A percentile compares a stretch with the other conserved stretches of the same genome.
Conservation (phyloP, 2,329 filamentous ascomycete species). For the Aspergillus sp. region DNA sequence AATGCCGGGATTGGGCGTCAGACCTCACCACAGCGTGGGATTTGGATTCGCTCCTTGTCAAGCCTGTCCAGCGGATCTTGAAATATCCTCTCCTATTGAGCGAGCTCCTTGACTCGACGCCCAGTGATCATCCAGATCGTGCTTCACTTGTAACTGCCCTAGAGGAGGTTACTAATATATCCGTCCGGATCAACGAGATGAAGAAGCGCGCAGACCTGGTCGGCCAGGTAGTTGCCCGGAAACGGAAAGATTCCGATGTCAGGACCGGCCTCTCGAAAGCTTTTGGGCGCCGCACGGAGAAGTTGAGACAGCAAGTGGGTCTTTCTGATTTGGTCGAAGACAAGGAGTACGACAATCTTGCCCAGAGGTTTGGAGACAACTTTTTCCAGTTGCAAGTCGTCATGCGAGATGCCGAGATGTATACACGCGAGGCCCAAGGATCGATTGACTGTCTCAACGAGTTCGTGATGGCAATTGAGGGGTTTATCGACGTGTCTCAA, state of each 20-base stretch:
- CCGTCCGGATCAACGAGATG: slow-evolving; percentile 79
- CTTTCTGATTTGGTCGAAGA: slow-evolving; percentile 72
- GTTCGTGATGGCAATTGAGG: slow-evolving; percentile 77
- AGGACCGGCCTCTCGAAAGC: slow-evolving; percentile 81
- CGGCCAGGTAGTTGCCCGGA: slow-evolving; percentile 80
- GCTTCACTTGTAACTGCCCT: slow-evolving; percentile 68
- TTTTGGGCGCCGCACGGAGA: slow-evolving; percentile 85
- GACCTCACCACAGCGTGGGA: slow-evolving; percentile 95
- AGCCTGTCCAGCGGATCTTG: slow-evolving; percentile 89
- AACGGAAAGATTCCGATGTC: slow-evolving; percentile 85
- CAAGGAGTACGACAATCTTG: slow-evolving; percentile 72
- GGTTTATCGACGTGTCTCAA: slow-evolving; percentile 68
- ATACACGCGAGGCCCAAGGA: slow-evolving; percentile 76
- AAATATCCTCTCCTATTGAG: slow-evolving; percentile 89
- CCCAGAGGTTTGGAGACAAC: slow-evolving; percentile 87
- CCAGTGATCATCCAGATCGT: slow-evolving; percentile 79
- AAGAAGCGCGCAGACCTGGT: slow-evolving; percentile 95
- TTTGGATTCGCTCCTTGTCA: slow-evolving; percentile 91
- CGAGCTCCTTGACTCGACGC: slow-evolving; percentile 76
- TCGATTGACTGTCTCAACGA: slow-evolving; percentile 80
- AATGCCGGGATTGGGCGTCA: slow-evolving; percentile 88
- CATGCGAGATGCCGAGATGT: slow-evolving; percentile 89
- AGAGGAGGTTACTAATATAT: slow-evolving; percentile 64
- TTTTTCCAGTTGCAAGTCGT: slow-evolving; percentile 91
- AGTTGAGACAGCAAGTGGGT: slow-evolving; percentile 70